These are phyloP conservation scores for Neonectria punicea DNA, from an alignment of 2,329 filamentous ascomycete species.

Conservation along the genomic window DNA sequence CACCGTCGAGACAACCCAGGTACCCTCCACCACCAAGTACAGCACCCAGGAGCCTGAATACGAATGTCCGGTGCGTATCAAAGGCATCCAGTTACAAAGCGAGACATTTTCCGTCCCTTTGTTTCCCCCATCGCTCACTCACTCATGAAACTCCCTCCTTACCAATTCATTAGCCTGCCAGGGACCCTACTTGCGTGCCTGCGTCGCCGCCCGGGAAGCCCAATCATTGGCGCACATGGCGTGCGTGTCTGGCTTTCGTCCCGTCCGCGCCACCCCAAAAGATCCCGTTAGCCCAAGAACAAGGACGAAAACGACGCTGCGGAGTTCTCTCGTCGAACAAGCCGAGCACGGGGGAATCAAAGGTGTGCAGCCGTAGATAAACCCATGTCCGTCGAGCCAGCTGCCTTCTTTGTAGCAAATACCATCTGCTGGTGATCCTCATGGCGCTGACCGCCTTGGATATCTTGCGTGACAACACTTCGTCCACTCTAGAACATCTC, in stretches of 20 bases:
- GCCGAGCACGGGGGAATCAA: constrained; percentile 32
- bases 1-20: no score
- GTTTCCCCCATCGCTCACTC: no score
- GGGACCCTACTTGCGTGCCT: not conserved
- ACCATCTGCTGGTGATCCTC: not conserved
- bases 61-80: no score
- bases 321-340: constrained; percentile 31
- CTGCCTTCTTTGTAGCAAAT: not conserved
- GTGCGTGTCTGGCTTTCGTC: constrained; percentile 25
- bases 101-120: not conserved
- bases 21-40: no score
- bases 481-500: no score
- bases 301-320: not conserved
- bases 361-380: not conserved
- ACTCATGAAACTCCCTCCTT: no score
- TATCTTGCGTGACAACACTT: not conserved
- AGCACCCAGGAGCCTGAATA: no score
- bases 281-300: constrained; percentile 4
- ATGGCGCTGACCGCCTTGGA: not conserved
- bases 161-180: not conserved
- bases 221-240: constrained; percentile 49
- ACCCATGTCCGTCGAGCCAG: not conserved
- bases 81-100: not conserved
- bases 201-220: constrained; percentile 21
- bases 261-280: constrained; percentile 15